Evolutionary conservation across 306 rosid genomes (phyloP), one percentile per base, ranked within the genome.

Genomic region (Lathyrus aphaca): DNA sequence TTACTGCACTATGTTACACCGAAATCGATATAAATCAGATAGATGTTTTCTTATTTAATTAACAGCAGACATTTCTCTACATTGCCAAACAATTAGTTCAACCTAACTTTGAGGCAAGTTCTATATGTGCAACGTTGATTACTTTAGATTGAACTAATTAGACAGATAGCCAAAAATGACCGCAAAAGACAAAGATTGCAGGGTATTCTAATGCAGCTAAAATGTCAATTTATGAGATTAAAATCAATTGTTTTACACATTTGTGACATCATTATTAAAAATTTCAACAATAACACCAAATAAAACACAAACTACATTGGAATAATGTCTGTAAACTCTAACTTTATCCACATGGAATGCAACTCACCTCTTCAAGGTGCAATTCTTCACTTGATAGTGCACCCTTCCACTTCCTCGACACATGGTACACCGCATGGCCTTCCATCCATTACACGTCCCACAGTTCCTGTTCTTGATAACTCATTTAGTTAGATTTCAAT

Each of bases 381-480:
- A 88, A 81, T 78, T 90, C 79, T 88, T 90, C 74, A 94, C 96
- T 86, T 90, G 91, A 89, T 94, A 94, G 74, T 83, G 89, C 83
- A 94, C 97, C 85, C 74, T 86, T 65, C 98, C 98, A 62, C 92
- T 84, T 69, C 98, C 97, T 71, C 64, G 83, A 80, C 98, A 94
- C 95, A 84, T 82, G 14, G 91, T 91, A 72, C 97, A 90, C 37
- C 82, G 87, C 85, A 94, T 65, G 40, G 99, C 99, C 81, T 84
- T 90, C 99, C 99, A 94, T 71, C 98, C 98, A 58, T 80, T 91
- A 84, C 99, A 94, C 38, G 96, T 82, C 32, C 25, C 59, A 75
- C 99, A 94, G 71, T 91, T 74, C 82, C 99, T 94, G 87, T 72
- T 57, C 44, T 83, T 21, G 19, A 78, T 45, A 69, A 55, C 19